Conservation (phyloP, 805 yeast genomes). For the Wickerhamomyces canadensis region DNA sequence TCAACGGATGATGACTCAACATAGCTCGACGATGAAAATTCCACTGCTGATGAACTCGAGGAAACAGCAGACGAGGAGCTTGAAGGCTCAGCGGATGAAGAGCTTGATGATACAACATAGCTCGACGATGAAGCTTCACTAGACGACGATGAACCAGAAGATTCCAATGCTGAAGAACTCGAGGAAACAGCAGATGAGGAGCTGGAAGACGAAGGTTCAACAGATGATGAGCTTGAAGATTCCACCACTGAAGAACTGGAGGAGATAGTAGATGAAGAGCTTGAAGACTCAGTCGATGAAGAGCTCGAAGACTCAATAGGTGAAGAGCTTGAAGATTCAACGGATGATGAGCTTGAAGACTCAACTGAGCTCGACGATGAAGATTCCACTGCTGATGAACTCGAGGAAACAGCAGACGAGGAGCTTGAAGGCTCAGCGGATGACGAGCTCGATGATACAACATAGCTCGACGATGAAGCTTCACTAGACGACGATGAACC, state of each 20-base stretch:
- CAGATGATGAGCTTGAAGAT: neutral
- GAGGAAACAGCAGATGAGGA: constrained; percentile 6
- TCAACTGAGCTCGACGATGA: too few species aligned
- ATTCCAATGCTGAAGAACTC: too few species aligned
- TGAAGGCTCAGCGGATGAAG: constrained; percentile 10
- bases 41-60: neutral
- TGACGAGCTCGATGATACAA: constrained; percentile 15
- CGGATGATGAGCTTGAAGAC: neutral
- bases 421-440: neutral
- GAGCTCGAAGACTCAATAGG: constrained; percentile 3
- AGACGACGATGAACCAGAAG: constrained; percentile 4
- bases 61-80: neutral
- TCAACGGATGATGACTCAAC: constrained; percentile 15
- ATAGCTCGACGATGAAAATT: neutral
- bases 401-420: neutral
- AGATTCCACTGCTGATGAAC: constrained; percentile 2
- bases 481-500: constrained; percentile 3
- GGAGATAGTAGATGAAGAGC: constrained; percentile 6
- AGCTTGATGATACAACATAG: neutral
- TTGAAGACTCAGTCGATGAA: too few species aligned
- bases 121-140: too few species aligned
- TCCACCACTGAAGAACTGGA: constrained; percentile 3
- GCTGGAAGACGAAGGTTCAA: constrained; percentile 3
- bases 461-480: neutral
- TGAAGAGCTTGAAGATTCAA: neutral